Evolutionary conservation across 495 filamentous ascomycete species (phyloP).

Genomic region (Penicillium simplicissimum): DNA sequence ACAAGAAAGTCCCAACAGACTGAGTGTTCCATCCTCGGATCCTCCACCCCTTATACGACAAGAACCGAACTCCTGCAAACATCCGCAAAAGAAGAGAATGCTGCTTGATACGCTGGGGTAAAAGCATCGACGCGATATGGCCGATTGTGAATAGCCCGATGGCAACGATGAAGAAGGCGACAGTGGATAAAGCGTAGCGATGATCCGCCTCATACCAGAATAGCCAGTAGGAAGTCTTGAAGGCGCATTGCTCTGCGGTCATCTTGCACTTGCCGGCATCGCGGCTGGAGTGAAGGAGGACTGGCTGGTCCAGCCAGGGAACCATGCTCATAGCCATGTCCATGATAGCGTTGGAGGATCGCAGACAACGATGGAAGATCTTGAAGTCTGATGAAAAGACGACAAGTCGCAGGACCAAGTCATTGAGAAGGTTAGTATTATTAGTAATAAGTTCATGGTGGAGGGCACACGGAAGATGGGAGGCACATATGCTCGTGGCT

Average conservation of each 20-base stretch:
- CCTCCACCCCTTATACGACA: conserved; percentile 45
- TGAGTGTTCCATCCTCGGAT: conserved; percentile 43
- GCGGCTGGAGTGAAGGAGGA: conserved; percentile 50
- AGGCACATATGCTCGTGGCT: neutral
- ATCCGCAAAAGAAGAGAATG: conserved; percentile 27
- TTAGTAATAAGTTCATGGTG: conserved; percentile 1
- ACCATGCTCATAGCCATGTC: conserved; percentile 18
- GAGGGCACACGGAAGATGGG: too few relatives aligned
- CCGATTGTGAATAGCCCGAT: conserved; percentile 49
- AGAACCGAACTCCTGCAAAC: conserved; percentile 32
- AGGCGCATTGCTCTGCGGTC: conserved; percentile 49
- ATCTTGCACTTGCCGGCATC: conserved; percentile 44
- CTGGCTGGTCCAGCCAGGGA: conserved; percentile 49
- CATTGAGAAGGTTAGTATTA: neutral
- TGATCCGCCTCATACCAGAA: conserved; percentile 58
- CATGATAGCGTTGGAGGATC: neutral
- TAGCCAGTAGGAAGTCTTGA: conserved; percentile 46
- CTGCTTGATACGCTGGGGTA: conserved; percentile 17
- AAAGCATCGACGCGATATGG: conserved; percentile 29
- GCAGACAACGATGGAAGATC: neutral
- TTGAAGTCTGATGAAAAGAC: neutral
- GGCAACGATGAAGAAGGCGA: conserved; percentile 50
- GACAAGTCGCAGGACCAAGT: neutral
- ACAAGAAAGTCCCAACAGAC: conserved; percentile 43
- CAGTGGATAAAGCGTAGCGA: conserved; percentile 49